Percentiles rank a stretch among this genome's conserved stretches.
Evolutionary conservation across 202 grass and related monocot genomes (phyloP).

Genomic region (Hordeum pubiflorum): DNA sequence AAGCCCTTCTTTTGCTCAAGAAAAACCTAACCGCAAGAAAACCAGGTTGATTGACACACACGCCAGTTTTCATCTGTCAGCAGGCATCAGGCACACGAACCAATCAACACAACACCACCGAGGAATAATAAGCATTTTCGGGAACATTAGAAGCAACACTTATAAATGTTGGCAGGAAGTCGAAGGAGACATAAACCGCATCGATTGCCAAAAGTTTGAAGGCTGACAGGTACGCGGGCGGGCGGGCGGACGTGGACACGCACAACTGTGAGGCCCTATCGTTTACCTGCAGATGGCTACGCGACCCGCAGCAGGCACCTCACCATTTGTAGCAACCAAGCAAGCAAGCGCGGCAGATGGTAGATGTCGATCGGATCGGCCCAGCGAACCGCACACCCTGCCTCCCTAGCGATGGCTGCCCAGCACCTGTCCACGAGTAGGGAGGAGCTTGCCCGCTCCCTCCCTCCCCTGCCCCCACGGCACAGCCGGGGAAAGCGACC

Average conservation of each 20-base stretch:
- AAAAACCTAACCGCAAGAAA: not conserved
- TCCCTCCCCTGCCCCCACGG: not conserved
- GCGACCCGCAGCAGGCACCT: not conserved
- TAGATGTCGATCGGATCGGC: not conserved
- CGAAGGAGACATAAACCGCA: not conserved
- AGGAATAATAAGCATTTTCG: not conserved
- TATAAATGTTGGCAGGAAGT: not conserved
- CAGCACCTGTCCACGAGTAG: conserved; percentile 6
- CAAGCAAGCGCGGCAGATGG: not conserved
- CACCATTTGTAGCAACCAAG: conserved; percentile 15
- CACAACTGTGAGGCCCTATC: conserved; percentile 24
- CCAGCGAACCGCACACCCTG: not conserved
- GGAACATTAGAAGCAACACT: not conserved
- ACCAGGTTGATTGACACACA: not conserved
- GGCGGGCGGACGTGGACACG: conserved; percentile 2
- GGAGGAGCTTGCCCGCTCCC: not conserved
- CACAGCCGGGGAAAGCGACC: not conserved
- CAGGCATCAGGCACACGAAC: not conserved
- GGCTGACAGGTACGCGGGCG: not conserved
- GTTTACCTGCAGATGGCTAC: conserved; percentile 20
- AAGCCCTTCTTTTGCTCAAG: no score
- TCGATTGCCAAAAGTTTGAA: not conserved
- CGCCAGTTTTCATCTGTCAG: not conserved
- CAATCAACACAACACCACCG: not conserved
- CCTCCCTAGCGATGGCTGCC: not conserved